These are phyloP conservation scores for Sporothrix curviconia DNA, from an alignment of 2,329 filamentous ascomycete species.

Conservation along the genomic window DNA sequence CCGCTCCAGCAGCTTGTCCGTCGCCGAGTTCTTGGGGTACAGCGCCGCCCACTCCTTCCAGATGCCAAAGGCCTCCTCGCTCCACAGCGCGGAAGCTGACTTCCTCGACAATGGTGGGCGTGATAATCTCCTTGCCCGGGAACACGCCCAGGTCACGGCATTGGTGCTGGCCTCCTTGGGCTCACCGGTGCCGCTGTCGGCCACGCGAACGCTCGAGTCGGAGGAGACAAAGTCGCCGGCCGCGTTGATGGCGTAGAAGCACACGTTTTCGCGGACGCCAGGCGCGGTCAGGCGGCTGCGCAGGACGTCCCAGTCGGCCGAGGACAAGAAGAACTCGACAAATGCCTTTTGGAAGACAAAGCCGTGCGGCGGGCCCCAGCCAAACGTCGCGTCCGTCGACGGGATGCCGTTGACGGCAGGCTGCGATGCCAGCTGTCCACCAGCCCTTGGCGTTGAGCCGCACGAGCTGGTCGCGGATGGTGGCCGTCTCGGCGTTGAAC, in stretches of 20 bases:
- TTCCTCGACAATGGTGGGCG: conserved; percentile 96
- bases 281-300: conserved; percentile 52
- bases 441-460: conserved; percentile 74
- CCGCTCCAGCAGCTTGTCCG: conserved; percentile 62
- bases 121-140: conserved; percentile 96
- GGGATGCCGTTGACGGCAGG: conserved; percentile 83
- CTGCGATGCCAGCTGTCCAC: conserved; percentile 95
- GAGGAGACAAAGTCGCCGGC: conserved; percentile 72
- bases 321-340: conserved; percentile 87
- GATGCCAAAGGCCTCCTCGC: conserved; percentile 91
- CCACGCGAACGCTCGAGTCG: conserved; percentile 36
- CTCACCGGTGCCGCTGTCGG: conserved; percentile 22
- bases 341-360: conserved; percentile 99
- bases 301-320: conserved; percentile 63
- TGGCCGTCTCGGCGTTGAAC: conserved; percentile 72
- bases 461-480: conserved; percentile 70
- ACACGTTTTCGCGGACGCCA: conserved; percentile 60
- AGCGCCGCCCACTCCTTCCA: conserved; percentile 91
- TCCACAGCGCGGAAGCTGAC: conserved; percentile 96
- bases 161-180: conserved; percentile 59
- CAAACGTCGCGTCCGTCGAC: conserved; percentile 72
- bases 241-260: conserved; percentile 81
- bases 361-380: conserved; percentile 87
- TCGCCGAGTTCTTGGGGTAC: conserved; percentile 68
- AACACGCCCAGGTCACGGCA: conserved; percentile 98